These are phyloP conservation scores for Cyberlindnera mrakii DNA, from an alignment of 805 yeast species.

Conservation along the genomic window DNA sequence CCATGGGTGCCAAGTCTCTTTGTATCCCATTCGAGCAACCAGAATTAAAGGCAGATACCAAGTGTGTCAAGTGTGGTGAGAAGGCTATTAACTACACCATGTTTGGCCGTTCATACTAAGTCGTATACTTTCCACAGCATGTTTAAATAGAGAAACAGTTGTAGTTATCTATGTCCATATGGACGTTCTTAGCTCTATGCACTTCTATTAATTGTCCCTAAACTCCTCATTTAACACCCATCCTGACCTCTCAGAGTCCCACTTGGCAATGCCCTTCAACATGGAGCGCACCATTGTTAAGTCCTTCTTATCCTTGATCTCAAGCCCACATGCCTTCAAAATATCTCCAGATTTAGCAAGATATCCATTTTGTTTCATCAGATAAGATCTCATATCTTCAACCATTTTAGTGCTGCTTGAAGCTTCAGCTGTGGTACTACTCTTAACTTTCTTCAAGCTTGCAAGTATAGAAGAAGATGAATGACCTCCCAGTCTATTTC, in stretches of 20 bases:
- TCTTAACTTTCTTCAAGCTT: conserved; percentile 37
- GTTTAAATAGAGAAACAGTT: neutral
- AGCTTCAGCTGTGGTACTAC: neutral
- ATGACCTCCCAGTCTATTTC: conserved; percentile 9
- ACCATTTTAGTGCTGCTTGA: conserved; percentile 22
- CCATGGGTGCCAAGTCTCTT: conserved; percentile 98
- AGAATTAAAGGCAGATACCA: conserved; percentile 65
- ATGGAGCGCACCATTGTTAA: conserved; percentile 61
- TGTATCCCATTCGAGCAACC: conserved; percentile 97
- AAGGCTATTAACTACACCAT: conserved; percentile 79
- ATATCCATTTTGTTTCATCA: conserved; percentile 29
- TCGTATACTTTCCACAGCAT: neutral
- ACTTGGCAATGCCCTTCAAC: conserved; percentile 58
- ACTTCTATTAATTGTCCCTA: conserved; percentile 7
- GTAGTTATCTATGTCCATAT: neutral
- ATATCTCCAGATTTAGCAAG: conserved; percentile 48
- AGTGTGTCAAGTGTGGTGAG: conserved; percentile 80
- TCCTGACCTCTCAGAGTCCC: conserved; percentile 53
- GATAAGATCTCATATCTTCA: conserved; percentile 32
- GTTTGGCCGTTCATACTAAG: conserved; percentile 94
- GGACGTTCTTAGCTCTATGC: neutral
- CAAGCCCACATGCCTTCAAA: conserved; percentile 29
- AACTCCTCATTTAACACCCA: conserved; percentile 64
- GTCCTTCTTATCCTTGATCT: conserved; percentile 43
- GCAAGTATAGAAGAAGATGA: conserved; percentile 47